Evolutionary conservation across 306 rosid genomes (phyloP).

Genomic region (Oemleria cerasiformis): DNA sequence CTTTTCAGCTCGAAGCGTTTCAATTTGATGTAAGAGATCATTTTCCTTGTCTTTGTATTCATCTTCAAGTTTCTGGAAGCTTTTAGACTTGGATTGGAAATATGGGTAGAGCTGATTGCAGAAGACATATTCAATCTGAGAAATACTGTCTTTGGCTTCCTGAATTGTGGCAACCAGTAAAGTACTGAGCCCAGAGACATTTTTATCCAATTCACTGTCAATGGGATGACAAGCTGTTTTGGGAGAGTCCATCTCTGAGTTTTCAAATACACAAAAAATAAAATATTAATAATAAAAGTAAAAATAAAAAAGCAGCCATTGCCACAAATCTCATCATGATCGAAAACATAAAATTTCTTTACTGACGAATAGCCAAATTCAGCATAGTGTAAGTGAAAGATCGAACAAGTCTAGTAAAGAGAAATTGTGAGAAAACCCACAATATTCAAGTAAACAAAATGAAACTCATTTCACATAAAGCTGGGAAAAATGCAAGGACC

Average conservation of each 20-base stretch:
- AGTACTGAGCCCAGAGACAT: slow-evolving; percentile 64
- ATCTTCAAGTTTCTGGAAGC: slow-evolving; percentile 34
- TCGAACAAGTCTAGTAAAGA: not conserved
- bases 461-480: not conserved
- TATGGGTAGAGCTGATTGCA: slow-evolving; percentile 64
- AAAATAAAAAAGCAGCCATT: not conserved
- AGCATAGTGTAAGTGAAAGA: not conserved
- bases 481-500: not conserved
- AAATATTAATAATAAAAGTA: not conserved
- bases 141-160: slow-evolving; percentile 71
- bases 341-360: not conserved
- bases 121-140: slow-evolving; percentile 79
- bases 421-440: not conserved
- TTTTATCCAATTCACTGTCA: slow-evolving; percentile 30
- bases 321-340: not conserved
- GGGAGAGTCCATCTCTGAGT: slow-evolving; percentile 41
- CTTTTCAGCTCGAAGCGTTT: slow-evolving; percentile 36
- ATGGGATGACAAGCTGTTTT: slow-evolving; percentile 20
- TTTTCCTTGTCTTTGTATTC: slow-evolving; percentile 42
- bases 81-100: slow-evolving; percentile 43
- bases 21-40: slow-evolving; percentile 32
- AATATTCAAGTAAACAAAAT: not conserved
- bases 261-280: not conserved
- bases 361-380: not conserved
- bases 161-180: slow-evolving; percentile 80